phyloP scores from a whole-genome alignment of 139 green algal species.

The Monoraphidium neglectum region DNA sequence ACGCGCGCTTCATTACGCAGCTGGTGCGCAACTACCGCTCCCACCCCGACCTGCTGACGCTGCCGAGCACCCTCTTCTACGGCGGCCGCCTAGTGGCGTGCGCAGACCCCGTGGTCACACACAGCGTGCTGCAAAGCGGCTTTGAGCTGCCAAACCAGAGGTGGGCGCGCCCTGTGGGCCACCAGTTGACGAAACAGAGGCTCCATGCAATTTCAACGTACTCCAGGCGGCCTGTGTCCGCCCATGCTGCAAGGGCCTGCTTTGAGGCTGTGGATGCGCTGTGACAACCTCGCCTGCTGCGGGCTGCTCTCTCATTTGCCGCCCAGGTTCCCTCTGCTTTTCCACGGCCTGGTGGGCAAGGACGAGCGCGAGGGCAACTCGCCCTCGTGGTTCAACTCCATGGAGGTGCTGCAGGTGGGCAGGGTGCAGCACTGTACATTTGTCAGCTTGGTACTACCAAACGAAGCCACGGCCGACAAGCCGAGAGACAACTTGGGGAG shows the following conservation, averaged over 20 bases:
- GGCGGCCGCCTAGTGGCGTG: constrained; percentile 40
- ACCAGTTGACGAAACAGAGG: background rate
- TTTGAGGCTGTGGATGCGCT: background rate
- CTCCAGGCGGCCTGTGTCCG: no score
- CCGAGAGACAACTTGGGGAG: no score
- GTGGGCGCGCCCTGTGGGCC: constrained; percentile 7
- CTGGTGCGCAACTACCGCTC: constrained; percentile 85
- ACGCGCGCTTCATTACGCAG: constrained; percentile 49
- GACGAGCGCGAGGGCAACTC: constrained; percentile 45
- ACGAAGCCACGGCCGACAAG: no score
- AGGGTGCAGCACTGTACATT: background rate
- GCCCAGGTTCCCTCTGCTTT: constrained; percentile 44
- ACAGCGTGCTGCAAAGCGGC: constrained; percentile 38
- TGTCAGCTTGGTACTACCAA: background rate
- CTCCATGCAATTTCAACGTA: background rate
- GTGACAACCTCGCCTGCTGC: background rate
- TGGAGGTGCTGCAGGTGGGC: constrained; percentile 32
- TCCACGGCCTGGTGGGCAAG: constrained; percentile 49
- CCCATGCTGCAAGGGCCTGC: background rate
- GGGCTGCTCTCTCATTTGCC: background rate
- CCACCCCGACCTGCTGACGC: constrained; percentile 68
- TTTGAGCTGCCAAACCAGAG: constrained; percentile 32
- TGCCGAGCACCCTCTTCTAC: constrained; percentile 82
- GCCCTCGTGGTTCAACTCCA: constrained; percentile 52
- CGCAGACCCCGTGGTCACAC: constrained; percentile 16